These are phyloP conservation scores for Nematocida displodere DNA, from an alignment of 371 early-diverging fungal species.

Conservation along the genomic window DNA sequence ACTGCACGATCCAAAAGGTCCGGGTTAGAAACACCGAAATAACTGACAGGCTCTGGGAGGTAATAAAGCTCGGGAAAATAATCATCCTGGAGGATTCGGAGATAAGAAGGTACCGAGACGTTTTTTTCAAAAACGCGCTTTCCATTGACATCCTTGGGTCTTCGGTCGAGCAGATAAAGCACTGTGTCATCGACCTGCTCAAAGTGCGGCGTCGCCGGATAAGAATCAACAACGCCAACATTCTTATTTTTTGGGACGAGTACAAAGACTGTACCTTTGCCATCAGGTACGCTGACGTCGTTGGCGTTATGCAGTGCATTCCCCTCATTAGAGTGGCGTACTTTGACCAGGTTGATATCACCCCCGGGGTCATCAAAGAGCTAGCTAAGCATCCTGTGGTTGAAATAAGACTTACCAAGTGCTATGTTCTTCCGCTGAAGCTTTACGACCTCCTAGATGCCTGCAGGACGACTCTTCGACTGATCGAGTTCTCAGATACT, in stretches of 20 bases:
- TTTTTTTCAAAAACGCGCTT: not conserved
- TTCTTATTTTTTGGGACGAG: constrained; percentile 45
- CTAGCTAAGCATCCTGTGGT: constrained; percentile 26
- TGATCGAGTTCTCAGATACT: constrained; percentile 7
- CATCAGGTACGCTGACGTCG: constrained; percentile 9
- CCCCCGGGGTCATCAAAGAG: constrained; percentile 4
- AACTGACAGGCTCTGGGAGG: not conserved
- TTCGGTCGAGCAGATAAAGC: constrained; percentile 12
- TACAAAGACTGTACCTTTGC: constrained; percentile 35
- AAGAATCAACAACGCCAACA: constrained; percentile 5
- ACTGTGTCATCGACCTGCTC: constrained; percentile 8
- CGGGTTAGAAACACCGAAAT: constrained; percentile 27
- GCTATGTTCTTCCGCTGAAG: constrained; percentile 3
- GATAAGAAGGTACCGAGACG: not conserved
- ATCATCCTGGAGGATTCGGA: constrained; percentile 6
- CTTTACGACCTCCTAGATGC: constrained; percentile 15
- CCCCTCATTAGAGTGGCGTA: constrained; percentile 16
- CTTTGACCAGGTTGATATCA: constrained; percentile 11
- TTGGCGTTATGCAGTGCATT: not conserved
- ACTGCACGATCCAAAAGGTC: not conserved
- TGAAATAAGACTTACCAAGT: not conserved
- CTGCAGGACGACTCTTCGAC: constrained; percentile 5
- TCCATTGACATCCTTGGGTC: constrained; percentile 39
- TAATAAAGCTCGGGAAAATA: not conserved
- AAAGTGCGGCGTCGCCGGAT: constrained; percentile 16